Percentiles rank a stretch among this genome's conserved stretches.
Conservation (phyloP, 2,329 filamentous ascomycete species). For the Ophiostoma fasciatum region DNA sequence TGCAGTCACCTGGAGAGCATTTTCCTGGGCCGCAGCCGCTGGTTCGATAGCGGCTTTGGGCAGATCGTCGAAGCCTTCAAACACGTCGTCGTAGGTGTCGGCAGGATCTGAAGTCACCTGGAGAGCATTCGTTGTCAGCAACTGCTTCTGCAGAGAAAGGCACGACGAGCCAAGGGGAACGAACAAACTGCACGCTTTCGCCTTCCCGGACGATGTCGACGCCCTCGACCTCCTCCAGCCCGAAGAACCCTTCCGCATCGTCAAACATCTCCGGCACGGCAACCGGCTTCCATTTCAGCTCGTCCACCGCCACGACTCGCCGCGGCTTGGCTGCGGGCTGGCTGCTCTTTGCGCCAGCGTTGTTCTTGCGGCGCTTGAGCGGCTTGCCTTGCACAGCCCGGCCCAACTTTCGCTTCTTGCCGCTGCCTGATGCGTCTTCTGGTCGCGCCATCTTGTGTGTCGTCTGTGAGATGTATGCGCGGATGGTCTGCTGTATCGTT, state of each 20-base stretch:
- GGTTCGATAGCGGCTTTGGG: too few relatives aligned
- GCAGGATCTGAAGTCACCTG: constrained; percentile 4
- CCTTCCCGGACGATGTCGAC: constrained; percentile 68
- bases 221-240: constrained; percentile 79
- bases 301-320: constrained; percentile 28
- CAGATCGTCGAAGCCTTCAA: constrained; percentile 19
- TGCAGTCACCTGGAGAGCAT: too few relatives aligned
- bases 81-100: constrained; percentile 16
- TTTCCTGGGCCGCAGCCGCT: too few relatives aligned
- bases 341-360: neutral
- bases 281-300: constrained; percentile 41
- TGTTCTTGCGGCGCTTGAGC: neutral
- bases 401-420: constrained; percentile 1
- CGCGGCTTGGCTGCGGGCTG: constrained; percentile 19
- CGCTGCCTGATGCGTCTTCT: too few relatives aligned
- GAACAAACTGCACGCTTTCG: constrained; percentile 40
- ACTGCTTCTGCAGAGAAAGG: too few relatives aligned
- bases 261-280: constrained; percentile 65
- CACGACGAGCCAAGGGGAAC: too few relatives aligned
- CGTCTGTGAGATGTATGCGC: too few relatives aligned
- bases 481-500: too few relatives aligned
- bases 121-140: too few relatives aligned
- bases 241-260: constrained; percentile 88
- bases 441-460: too few relatives aligned
- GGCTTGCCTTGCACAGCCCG: too few relatives aligned